Percentiles rank a stretch among this genome's conserved stretches.
These are phyloP conservation scores for Lactarius deliciosus DNA, from an alignment of 768 basidiomycete genomes.

Conservation along the genomic window DNA sequence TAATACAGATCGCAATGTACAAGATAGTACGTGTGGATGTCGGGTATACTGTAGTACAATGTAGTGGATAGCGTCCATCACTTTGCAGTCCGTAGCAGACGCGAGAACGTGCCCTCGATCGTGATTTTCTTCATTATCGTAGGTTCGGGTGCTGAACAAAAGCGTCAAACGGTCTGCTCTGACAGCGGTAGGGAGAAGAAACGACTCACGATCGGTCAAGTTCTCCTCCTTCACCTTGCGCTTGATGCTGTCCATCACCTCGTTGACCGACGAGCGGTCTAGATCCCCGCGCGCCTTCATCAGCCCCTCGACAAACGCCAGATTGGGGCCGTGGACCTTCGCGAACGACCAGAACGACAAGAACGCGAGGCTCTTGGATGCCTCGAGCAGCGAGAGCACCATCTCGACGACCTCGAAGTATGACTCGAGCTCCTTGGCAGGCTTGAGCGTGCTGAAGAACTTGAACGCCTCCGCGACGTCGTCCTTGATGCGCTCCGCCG, in stretches of 20 bases:
- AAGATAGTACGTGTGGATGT: neutral
- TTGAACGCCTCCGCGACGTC: constrained; percentile 77
- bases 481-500: constrained; percentile 76
- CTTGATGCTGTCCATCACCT: constrained; percentile 92
- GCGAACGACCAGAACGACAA: constrained; percentile 94
- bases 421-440: constrained; percentile 72
- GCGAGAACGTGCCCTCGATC: constrained; percentile 70
- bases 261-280: constrained; percentile 81
- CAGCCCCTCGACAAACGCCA: constrained; percentile 86
- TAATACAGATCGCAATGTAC: constrained; percentile 10
- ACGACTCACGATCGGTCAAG: constrained; percentile 70
- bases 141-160: constrained; percentile 63
- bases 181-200: neutral
- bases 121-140: constrained; percentile 91
- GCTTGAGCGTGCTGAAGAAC: constrained; percentile 80
- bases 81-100: constrained; percentile 56
- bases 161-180: neutral
- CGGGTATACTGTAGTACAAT: constrained; percentile 2
- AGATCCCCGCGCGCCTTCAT: constrained; percentile 90
- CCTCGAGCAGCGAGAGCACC: constrained; percentile 76
- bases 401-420: constrained; percentile 87
- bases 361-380: constrained; percentile 87
- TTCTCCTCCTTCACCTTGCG: constrained; percentile 91
- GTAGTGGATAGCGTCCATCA: constrained; percentile 1
- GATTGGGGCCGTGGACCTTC: constrained; percentile 88